Conservation (phyloP, 805 yeast species). For the Wickerhamomyces sydowiorum region DNA sequence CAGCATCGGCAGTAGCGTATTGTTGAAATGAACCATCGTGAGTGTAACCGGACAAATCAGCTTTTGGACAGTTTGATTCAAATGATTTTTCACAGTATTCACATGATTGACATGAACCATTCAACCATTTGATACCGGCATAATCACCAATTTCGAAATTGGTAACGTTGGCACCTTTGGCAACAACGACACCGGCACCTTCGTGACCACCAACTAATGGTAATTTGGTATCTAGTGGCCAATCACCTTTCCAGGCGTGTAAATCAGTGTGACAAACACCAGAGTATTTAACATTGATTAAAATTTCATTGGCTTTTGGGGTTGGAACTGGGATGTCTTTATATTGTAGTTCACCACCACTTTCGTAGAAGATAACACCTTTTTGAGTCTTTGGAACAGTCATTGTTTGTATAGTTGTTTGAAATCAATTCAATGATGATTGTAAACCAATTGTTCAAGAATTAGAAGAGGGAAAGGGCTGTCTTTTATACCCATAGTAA, state of each 20-base stretch:
- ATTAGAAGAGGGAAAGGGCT: not conserved
- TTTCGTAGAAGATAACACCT: conserved; percentile 45
- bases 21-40: conserved; percentile 90
- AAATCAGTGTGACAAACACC: conserved; percentile 65
- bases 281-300: conserved; percentile 54
- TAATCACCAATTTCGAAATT: conserved; percentile 54
- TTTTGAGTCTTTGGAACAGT: conserved; percentile 43
- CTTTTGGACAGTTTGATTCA: conserved; percentile 64
- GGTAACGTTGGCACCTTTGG: conserved; percentile 45
- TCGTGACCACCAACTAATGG: conserved; percentile 66
- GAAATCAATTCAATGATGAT: too few relatives aligned
- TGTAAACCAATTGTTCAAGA: conserved; percentile 1
- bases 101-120: conserved; percentile 54
- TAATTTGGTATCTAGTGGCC: conserved; percentile 53
- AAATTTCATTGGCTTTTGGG: conserved; percentile 52
- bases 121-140: conserved; percentile 63
- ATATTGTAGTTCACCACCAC: conserved; percentile 42
- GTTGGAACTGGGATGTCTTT: conserved; percentile 50
- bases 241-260: conserved; percentile 66
- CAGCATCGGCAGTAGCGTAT: conserved; percentile 82
- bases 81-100: conserved; percentile 47
- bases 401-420: conserved; percentile 1
- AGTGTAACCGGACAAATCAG: conserved; percentile 74
- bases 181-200: conserved; percentile 64
- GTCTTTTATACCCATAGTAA: too few relatives aligned